Percentiles rank a stretch among this genome's conserved stretches.
These are phyloP conservation scores for Xylaria multiplex DNA, from an alignment of 2,329 filamentous ascomycete species.

Conservation along the genomic window DNA sequence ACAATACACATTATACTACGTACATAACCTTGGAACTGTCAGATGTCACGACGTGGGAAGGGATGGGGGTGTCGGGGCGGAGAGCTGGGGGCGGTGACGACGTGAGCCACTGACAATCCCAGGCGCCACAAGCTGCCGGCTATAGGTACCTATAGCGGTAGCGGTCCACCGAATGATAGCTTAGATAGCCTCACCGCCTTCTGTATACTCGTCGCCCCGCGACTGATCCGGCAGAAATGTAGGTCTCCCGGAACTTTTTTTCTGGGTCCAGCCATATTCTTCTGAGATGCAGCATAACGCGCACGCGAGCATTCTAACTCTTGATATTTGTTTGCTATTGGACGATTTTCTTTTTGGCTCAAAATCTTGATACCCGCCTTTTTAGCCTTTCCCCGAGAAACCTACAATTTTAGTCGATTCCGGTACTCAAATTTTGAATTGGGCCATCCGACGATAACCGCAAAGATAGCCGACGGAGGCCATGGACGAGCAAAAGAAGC, in stretches of 20 bases:
- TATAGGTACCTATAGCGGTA: conserved; percentile 8
- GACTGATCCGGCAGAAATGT: conserved; percentile 30
- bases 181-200: conserved; percentile 34
- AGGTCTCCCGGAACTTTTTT: conserved; percentile 31
- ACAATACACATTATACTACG: conserved; percentile 12
- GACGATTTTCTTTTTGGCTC: too few species aligned
- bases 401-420: not conserved
- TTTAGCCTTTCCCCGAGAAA: not conserved
- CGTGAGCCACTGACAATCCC: not conserved
- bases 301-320: not conserved
- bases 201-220: conserved; percentile 22
- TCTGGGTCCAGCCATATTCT: conserved; percentile 1
- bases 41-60: conserved; percentile 10
- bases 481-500: conserved; percentile 49
- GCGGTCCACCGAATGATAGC: not conserved
- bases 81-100: conserved; percentile 2
- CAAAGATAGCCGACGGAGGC: conserved; percentile 43
- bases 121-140: not conserved
- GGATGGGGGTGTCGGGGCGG: not conserved
- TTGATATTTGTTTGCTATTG: not conserved
- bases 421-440: not conserved
- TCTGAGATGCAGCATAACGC: not conserved
- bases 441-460: not conserved
- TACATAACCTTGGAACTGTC: not conserved
- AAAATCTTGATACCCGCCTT: too few species aligned